Conservation (phyloP, 2,329 filamentous ascomycete species). For the Tolypocladium amazonense region DNA sequence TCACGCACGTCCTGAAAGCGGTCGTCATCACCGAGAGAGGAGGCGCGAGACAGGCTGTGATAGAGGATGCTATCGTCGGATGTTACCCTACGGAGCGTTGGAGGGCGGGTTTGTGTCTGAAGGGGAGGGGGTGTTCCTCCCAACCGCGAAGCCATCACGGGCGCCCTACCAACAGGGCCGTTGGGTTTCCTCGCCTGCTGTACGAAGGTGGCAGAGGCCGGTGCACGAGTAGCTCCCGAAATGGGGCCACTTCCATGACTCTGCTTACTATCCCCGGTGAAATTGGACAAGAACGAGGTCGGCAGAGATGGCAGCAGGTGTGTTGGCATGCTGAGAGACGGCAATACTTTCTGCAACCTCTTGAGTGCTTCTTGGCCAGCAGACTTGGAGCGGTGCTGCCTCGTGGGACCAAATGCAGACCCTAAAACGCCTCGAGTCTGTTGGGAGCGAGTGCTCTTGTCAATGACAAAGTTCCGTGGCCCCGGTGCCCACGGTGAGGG, state of each 20-base stretch:
- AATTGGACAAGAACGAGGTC: slow-evolving; percentile 25
- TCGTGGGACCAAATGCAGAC: slow-evolving; percentile 33
- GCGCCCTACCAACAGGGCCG: not conserved
- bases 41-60: slow-evolving; percentile 64
- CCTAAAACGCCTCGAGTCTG: slow-evolving; percentile 25
- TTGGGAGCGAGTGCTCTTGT: slow-evolving; percentile 9
- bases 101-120: slow-evolving; percentile 8
- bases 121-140: not conserved
- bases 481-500: slow-evolving; percentile 20
- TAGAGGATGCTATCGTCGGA: slow-evolving; percentile 68
- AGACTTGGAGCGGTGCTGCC: slow-evolving; percentile 41
- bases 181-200: not conserved
- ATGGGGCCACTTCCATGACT: not conserved
- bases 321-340: slow-evolving; percentile 32
- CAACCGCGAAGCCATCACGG: not conserved
- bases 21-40: slow-evolving; percentile 74
- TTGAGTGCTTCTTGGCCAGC: slow-evolving; percentile 46
- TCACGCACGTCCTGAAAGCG: slow-evolving; percentile 71
- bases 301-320: slow-evolving; percentile 31
- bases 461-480: slow-evolving; percentile 4
- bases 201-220: not conserved
- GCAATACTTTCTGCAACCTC: slow-evolving; percentile 44
- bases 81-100: slow-evolving; percentile 20
- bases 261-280: slow-evolving; percentile 17
- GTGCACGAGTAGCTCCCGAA: not conserved